These are phyloP conservation scores for Misopates orontium DNA, from an alignment of 257 asterid genomes.

Conservation along the genomic window DNA sequence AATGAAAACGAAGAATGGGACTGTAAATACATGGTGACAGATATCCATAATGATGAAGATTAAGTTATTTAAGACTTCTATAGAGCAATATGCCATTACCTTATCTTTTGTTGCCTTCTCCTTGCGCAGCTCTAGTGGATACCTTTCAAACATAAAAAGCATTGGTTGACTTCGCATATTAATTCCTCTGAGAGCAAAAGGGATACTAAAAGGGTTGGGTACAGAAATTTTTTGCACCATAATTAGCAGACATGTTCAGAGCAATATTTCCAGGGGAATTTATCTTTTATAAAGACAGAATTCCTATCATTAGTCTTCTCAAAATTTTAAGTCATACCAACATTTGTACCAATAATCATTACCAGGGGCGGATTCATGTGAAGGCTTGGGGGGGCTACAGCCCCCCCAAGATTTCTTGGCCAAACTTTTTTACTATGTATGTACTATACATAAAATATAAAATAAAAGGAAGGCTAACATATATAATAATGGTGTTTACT, in stretches of 20 bases:
- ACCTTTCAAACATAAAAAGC: constrained; percentile 53
- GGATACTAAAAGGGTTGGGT: constrained; percentile 13
- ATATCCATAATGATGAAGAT: constrained; percentile 9
- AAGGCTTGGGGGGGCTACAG: too few relatives aligned
- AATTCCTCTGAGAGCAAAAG: constrained; percentile 9
- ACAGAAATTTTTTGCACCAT: neutral
- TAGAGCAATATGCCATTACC: constrained; percentile 42
- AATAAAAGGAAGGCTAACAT: too few relatives aligned
- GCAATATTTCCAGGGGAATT: neutral
- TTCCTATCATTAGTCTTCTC: neutral
- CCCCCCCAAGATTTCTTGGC: too few relatives aligned
- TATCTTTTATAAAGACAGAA: neutral
- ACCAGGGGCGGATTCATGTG: too few relatives aligned
- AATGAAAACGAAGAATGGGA: constrained; percentile 10
- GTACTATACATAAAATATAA: too few relatives aligned
- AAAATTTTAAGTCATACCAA: neutral
- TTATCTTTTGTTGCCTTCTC: constrained; percentile 83
- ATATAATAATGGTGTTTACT: too few relatives aligned
- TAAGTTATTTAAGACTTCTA: constrained; percentile 16
- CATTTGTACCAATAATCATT: neutral
- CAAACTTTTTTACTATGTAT: too few relatives aligned
- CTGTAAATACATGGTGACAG: constrained; percentile 2
- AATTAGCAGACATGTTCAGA: neutral
- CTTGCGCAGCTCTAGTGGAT: constrained; percentile 92
- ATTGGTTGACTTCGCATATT: constrained; percentile 20